Percentiles rank a stretch among this genome's conserved stretches.
phyloP scores from a whole-genome alignment of 2,329 filamentous ascomycete genomes.

The Penicillium oxalicum region DNA sequence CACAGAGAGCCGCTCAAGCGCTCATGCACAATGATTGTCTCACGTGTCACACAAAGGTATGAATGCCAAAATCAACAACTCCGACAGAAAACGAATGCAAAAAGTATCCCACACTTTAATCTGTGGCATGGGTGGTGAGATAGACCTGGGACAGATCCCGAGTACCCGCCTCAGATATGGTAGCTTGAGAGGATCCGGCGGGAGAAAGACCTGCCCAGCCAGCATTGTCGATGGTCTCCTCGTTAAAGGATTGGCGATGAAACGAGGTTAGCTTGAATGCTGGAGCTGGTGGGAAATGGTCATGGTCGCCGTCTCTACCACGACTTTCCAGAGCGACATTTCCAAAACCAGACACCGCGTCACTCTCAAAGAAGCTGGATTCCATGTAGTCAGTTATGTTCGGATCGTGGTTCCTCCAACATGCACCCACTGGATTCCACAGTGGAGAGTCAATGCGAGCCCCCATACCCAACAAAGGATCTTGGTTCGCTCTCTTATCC shows the following conservation, averaged over 20 bases:
- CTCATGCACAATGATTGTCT: background rate
- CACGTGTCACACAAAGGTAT: background rate
- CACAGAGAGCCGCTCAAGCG: background rate
- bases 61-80: background rate
- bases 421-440: conserved; percentile 21
- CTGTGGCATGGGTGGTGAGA: conserved; percentile 22
- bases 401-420: conserved; percentile 12
- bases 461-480: conserved; percentile 26
- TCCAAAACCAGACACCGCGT: conserved; percentile 17
- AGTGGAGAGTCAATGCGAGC: conserved; percentile 21
- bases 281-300: conserved; percentile 23
- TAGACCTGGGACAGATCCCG: conserved; percentile 32
- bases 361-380: conserved; percentile 24
- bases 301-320: too few species aligned
- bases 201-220: conserved; percentile 14
- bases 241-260: conserved; percentile 20
- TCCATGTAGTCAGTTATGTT: conserved; percentile 19
- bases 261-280: conserved; percentile 16
- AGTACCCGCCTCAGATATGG: conserved; percentile 31
- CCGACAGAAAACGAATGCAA: too few species aligned
- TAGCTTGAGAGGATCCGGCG: conserved; percentile 29
- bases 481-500: conserved; percentile 36
- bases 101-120: conserved; percentile 7
- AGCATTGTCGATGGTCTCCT: conserved; percentile 9
- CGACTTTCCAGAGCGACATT: too few species aligned